Base-by-base conservation (phyloP, 371 early-diverging fungal genomes). In the Rhizopus arrhizus region DNA sequence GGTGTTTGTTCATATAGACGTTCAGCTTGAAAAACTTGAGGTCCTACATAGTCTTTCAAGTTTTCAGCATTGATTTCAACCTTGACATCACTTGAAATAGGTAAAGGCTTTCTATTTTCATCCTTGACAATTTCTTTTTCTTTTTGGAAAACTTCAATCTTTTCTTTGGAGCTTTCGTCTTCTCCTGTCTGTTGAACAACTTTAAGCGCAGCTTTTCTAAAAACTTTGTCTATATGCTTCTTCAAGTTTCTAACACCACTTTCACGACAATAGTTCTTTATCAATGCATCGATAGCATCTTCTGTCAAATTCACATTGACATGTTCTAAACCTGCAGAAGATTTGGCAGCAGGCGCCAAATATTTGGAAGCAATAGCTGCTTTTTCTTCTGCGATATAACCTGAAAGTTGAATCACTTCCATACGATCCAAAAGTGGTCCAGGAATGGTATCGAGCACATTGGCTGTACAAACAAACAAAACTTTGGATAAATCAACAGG, bases 391-490 rank as follows among this genome's bases (percentile, higher is more conserved):
- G 95, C 92, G 56, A 97, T 87, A 68, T 98, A 98, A 4, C 97
- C 97, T 33, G 95, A 94, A 3, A 98, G 83, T 16, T 91, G 87
- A 56, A 98, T 97, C 7, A 97, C 88, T 73, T 97, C 97, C 98
- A 97, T 97, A 65, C 99, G 92, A 80, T 98, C 99, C 36, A 97
- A 81, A 15, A 98, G 82, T 9, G 99, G 99, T 4, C 88, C 94
- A 5, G 99, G 98, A 35, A 98, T 97, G 12, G 97, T 96, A 50
- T 97, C 97, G 8, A 91, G 79, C 3, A 91, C 89, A 65, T 98
- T 98, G 52, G 99, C 99, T 0, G 99, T 98, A 78, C 97, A 97
- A 12, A 98, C 95, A 80, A 98, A 98, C 40, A 98, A 81, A 4
- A 95, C 95, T 64, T 95, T 93, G 65, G 96, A 95, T 35, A 98